Conservation (phyloP, 306 rosid species). For the Prosopis cineraria region DNA sequence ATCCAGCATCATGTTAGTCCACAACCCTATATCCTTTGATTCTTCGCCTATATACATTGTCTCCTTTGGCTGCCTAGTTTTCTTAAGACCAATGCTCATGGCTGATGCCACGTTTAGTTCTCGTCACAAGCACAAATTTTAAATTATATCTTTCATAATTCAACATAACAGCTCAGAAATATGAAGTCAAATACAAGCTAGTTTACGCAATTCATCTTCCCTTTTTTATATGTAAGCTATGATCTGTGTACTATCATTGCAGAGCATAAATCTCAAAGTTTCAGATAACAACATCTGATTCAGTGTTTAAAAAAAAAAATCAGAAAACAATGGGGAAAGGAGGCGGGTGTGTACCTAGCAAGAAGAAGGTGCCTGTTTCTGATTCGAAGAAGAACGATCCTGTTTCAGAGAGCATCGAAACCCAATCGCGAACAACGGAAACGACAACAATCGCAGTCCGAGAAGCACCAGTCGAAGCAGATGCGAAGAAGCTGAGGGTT, state of each 20-base stretch:
- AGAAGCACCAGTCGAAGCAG: not conserved
- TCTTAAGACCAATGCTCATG: not conserved
- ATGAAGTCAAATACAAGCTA: conserved; percentile 14
- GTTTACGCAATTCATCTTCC: not conserved
- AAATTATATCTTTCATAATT: not conserved
- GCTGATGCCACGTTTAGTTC: not conserved
- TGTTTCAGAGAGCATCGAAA: not conserved
- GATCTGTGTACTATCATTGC: not conserved
- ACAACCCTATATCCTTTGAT: not conserved
- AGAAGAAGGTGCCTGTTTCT: not conserved
- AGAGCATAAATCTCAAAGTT: not conserved
- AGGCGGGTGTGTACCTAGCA: conserved; percentile 20
- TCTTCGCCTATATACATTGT: conserved; percentile 12
- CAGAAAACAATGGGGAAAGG: conserved; percentile 3
- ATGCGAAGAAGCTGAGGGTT: not conserved
- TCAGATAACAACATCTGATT: not conserved
- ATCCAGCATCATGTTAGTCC: not conserved
- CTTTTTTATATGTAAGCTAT: not conserved
- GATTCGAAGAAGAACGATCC: not conserved
- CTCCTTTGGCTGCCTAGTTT: not conserved
- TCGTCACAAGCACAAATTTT: not conserved
- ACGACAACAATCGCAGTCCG: not conserved
- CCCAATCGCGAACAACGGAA: not conserved
- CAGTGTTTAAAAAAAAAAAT: not conserved
- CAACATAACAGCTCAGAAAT: not conserved